These are phyloP conservation scores for Eucalyptus globulus DNA, from an alignment of 345 rosid genomes.

Conservation along the genomic window DNA sequence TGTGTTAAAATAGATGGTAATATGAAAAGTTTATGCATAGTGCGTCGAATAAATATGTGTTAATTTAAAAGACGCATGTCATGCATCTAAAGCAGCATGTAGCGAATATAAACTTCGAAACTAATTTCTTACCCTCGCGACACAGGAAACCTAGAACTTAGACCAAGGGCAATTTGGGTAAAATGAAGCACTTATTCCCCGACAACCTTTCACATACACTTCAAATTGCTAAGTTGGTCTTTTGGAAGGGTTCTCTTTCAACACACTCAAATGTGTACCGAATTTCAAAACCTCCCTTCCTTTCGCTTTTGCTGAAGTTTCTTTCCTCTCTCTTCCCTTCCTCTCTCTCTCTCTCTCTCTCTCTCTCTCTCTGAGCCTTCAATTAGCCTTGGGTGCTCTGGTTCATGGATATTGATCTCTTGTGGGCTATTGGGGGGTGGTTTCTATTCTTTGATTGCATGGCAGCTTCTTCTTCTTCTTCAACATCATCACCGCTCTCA, in stretches of 20 bases:
- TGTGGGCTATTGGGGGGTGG: constrained; percentile 91
- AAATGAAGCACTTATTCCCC: background rate
- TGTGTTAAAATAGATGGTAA: background rate
- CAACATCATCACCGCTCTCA: constrained; percentile 6
- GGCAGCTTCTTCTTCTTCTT: constrained; percentile 42
- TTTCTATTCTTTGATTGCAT: constrained; percentile 49
- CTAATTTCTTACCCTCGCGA: background rate
- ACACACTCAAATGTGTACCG: constrained; percentile 30
- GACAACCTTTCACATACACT: constrained; percentile 12
- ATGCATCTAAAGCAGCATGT: background rate
- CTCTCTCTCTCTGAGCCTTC: background rate
- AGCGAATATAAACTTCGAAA: background rate
- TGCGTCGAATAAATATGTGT: background rate
- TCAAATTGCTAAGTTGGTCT: constrained; percentile 4
- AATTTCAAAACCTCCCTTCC: constrained; percentile 43
- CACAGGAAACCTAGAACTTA: background rate
- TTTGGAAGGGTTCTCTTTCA: constrained; percentile 15
- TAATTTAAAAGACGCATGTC: background rate
- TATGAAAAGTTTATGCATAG: background rate
- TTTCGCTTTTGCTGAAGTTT: constrained; percentile 30
- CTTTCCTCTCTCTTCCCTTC: constrained; percentile 1
- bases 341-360: background rate
- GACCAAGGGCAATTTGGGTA: constrained; percentile 23
- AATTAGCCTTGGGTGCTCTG: constrained; percentile 31
- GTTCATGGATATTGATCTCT: constrained; percentile 99